phyloP scores from a whole-genome alignment of 2,329 filamentous ascomycete genomes.

The Fusarium scirpi region DNA sequence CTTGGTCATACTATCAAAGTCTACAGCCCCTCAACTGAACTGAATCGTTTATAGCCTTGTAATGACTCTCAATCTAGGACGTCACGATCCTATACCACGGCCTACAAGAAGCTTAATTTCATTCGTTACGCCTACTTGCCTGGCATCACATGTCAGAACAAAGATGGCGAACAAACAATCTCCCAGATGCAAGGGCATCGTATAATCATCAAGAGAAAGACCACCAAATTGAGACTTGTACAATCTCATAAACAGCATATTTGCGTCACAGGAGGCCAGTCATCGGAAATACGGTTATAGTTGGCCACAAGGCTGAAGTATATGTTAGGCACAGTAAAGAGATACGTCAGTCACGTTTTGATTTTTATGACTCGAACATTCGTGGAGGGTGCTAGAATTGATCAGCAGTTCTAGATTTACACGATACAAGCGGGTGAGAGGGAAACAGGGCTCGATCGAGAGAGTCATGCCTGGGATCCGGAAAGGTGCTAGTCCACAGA shows the following conservation, averaged over 20 bases:
- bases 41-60: not conserved
- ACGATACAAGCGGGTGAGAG: not conserved
- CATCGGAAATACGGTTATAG: not conserved
- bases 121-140: not conserved
- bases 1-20: not conserved
- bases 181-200: not conserved
- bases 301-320: not conserved
- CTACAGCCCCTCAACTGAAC: not conserved
- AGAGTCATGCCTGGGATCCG: not conserved
- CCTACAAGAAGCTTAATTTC: not conserved
- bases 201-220: not conserved
- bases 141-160: not conserved
- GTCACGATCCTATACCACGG: slow-evolving; percentile 10
- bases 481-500: not conserved
- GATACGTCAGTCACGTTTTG: slow-evolving; percentile 1
- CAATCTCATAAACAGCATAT: not conserved
- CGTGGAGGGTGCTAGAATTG: not conserved
- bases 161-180: not conserved
- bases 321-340: not conserved
- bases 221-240: not conserved
- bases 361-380: not conserved
- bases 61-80: not conserved
- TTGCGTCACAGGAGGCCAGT: not conserved
- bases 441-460: not conserved
- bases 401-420: slow-evolving; percentile 25